Base-by-base conservation (phyloP, 2,329 filamentous ascomycete genomes). In the Thelonectria olida region DNA sequence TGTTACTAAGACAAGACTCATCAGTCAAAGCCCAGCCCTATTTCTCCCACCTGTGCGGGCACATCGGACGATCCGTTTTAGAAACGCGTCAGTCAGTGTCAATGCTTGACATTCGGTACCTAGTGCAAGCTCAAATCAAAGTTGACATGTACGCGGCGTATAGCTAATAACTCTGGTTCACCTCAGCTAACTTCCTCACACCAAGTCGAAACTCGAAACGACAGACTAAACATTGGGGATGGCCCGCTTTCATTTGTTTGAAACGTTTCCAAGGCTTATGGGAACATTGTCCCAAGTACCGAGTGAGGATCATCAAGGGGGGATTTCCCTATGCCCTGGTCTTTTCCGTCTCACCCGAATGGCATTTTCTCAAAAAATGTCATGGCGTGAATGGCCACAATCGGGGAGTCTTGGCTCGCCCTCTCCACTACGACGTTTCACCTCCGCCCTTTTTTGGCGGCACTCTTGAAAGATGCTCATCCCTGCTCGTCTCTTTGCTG, bases 391-490 rank as follows among this genome's bases (percentile, higher is more conserved):
- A 54, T 55, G 22, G 45, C 12, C 36, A 20, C 28, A n/a, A 13
- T n/a, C 7, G 36, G 36, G 15, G 5, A 39, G 38, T 34, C 31
- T 34, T 34, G 31, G 31, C 31, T 5, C 12, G 15, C 8, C 7
- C 31, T 34, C 31, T 31, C 31, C 47, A 38, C 34, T 25, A 17
- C 47, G 54, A 61, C 25, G 67, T 71, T 71, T 71, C 68, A 62
- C 52, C 54, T 48, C 27, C 23, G 5, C 54, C 28, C 44, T 38
- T 28, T 45, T 38, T 4, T 17, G 20, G 17, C 19, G 27, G 19
- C 27, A 15, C n/a, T 10, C 25, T 23, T 17, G 19, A 27, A n/a
- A 19, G 47, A 42, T 44, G 36, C 39, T 10, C 20, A 61, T 59
- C 64, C 67, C 44, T 44, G 47, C 39, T 9, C 20, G 49, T 58